Evolutionary conservation across 2,329 filamentous ascomycete genomes (phyloP), one percentile per base, ranked within the genome.

Genomic region (Dactylonectria macrodidyma): DNA sequence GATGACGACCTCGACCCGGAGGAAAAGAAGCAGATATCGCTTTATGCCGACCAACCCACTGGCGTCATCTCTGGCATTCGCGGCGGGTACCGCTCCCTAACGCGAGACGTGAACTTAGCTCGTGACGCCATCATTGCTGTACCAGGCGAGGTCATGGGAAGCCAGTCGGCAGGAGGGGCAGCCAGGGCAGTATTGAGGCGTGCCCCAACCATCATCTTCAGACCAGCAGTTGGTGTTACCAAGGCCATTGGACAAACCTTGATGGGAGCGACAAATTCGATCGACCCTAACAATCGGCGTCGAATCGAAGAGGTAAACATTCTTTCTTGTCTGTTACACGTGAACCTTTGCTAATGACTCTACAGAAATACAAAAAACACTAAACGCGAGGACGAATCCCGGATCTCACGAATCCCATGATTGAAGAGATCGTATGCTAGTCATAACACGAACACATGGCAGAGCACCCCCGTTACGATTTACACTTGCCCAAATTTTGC

Each of bases 81-180:
- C 3, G 93, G 93, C 12, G 96, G 95, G 4, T 95, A 95, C 75
- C 86, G 91, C 33, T 93, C 95, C 60, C 86, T 99, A 33, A 91
- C 95, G 68, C 90, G 95, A 38, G 97, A 99, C 79, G 85, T 99
- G n/a, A 87, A 95, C 46, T 86, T 95, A 51, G 94, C 96, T 0
- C 87, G 92, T 64, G 95, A 99, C 81, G 96, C 95, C 10, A 94
- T 99, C 65, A 95, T 99, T 75, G 96, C 95, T 1, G 94, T 99
- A 30, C 95, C 96, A 0, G 93, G 92, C 0, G 95, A 98, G 78
- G 89, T 97, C 1, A 92, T 97, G 86, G 95, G 98, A 76, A 95
- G 93, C 75, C 89, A 90, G 24, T 95, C 90, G 66, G 95, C 95
- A 1, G 89, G 91, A 48, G 94, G 93, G 2, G 94, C 93, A 1